Percentiles rank a stretch among this genome's conserved stretches.
Conservation (phyloP, 108 stramenopile species). For the Skeletonema tropicum region DNA sequence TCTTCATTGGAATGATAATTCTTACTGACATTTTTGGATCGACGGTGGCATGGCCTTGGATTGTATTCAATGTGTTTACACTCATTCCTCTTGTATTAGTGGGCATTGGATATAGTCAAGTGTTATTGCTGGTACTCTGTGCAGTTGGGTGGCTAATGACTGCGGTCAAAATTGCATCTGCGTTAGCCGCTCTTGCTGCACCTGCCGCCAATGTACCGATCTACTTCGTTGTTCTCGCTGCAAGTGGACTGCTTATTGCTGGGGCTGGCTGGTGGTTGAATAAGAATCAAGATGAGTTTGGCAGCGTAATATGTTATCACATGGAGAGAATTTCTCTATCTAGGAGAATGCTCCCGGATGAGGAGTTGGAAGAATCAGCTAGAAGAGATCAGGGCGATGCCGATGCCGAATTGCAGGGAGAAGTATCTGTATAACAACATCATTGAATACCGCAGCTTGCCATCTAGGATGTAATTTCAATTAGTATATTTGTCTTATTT, state of each 20-base stretch:
- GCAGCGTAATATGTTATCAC: no score
- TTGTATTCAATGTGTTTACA: constrained; percentile 12
- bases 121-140: constrained; percentile 21
- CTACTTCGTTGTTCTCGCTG: constrained; percentile 19
- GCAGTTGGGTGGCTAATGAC: constrained; percentile 28
- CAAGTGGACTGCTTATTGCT: constrained; percentile 16
- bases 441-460: no score
- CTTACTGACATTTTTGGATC: constrained; percentile 9
- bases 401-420: no score
- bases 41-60: constrained; percentile 12
- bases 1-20: constrained; percentile 32
- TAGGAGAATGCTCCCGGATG: no score
- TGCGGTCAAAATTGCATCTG: constrained; percentile 17
- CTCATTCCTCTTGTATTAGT: constrained; percentile 15
- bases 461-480: no score
- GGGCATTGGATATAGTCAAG: constrained; percentile 12
- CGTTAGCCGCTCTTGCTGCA: not conserved
- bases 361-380: no score
- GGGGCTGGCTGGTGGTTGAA: constrained; percentile 5
- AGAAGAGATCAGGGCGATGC: no score
- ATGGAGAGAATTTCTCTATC: no score
- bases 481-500: no score
- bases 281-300: no score
- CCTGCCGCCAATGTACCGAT: not conserved
- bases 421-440: no score